These are phyloP conservation scores for Withania somnifera DNA, from an alignment of 305 asterid species.

Conservation along the genomic window DNA sequence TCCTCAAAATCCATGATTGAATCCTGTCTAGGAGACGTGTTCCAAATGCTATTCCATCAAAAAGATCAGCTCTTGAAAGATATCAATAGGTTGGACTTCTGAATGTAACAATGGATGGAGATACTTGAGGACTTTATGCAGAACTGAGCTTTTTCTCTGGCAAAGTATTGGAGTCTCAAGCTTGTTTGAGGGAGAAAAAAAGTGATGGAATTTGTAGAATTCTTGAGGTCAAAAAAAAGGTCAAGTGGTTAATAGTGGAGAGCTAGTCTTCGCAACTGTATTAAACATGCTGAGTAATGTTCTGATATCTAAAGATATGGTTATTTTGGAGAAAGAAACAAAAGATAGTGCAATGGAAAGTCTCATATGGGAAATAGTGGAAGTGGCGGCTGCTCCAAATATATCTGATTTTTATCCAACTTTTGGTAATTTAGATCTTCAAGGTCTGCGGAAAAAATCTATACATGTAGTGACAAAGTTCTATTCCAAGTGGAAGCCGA, in stretches of 20 bases:
- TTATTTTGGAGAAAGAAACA: constrained; percentile 8
- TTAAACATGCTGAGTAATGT: constrained; percentile 22
- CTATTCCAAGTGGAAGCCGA: constrained; percentile 18
- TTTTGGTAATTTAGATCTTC: constrained; percentile 20
- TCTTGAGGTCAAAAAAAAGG: constrained; percentile 17
- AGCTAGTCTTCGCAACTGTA: constrained; percentile 14
- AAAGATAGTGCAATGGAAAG: constrained; percentile 6
- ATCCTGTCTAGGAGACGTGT: no score
- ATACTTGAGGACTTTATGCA: no score
- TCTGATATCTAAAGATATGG: constrained; percentile 18
- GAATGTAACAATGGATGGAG: no score
- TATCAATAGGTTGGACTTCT: no score
- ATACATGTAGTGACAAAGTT: neutral
- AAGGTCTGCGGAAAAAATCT: constrained; percentile 19
- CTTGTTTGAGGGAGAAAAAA: constrained; percentile 11
- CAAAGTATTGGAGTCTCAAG: constrained; percentile 19
- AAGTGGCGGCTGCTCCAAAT: constrained; percentile 5
- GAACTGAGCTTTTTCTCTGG: constrained; percentile 3
- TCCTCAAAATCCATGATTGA: constrained; percentile 11
- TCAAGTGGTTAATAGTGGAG: constrained; percentile 6
- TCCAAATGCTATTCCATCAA: no score
- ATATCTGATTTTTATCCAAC: constrained; percentile 27
- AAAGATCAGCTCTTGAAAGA: no score
- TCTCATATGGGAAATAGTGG: constrained; percentile 5
- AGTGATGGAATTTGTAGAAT: constrained; percentile 13